Base-by-base conservation (phyloP, 257 asterid genomes). In the Henckelia pumila region DNA sequence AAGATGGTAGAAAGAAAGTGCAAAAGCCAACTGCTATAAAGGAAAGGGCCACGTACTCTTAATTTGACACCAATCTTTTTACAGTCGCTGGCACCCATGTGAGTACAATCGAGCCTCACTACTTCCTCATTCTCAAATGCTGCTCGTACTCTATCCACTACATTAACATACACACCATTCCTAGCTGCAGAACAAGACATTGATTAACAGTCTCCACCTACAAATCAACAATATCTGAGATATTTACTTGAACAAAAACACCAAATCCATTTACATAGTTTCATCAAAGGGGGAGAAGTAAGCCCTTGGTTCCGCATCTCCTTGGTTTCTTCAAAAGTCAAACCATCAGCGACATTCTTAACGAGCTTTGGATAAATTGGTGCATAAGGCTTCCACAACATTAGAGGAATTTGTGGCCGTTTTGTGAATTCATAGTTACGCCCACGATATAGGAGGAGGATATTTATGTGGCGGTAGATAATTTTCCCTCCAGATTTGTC, bases 341-440 rank as follows among this genome's bases (percentile, higher is more conserved):
- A 80, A 25, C 95, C 97, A 63, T 86, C 96, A 49, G 88, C 91
- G 64, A 86, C 81, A 52, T 74, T 87, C 87, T 86, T 92, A 83
- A 89, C 97, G n/a, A 89, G 89, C 83, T 83, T 89, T 22, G 97
- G 96, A 77, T 86, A 92, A 73, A 87, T 84, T 10, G 96, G 98
- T 29, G 95, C 87, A 64, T 44, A 63, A 58, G 97, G 97, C 77
- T 83, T 92, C 95, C 95, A 89, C 70, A 89, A 77, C 96, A 89
- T 89, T 65, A 77, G 37, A 11, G 97, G 98, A 52, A 86, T 71
- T 24, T 58, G 55, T 6, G 86, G 89, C 72, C 91, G 81, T 65
- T 49, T 73, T 20, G 64, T 65, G 29, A 84, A 85, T 64, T 92
- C 93, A 76, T 89, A 92, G 74, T 87, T 76, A 10, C 92, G 89